These are phyloP conservation scores for Iodosphaeria phyllophila DNA, from an alignment of 2,329 filamentous ascomycete species.

Conservation along the genomic window DNA sequence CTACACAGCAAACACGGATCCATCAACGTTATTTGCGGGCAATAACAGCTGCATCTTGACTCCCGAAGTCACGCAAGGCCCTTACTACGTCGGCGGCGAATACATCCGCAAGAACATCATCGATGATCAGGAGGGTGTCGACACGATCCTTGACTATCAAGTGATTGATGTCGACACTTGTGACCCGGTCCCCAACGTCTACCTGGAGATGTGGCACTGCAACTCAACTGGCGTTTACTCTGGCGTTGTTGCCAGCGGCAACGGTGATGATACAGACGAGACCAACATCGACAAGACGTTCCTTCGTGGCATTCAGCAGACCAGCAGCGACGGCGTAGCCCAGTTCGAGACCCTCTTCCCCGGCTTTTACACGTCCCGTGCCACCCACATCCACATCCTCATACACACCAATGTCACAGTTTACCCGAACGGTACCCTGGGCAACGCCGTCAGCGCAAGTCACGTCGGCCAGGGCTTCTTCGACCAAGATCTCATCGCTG, in stretches of 20 bases:
- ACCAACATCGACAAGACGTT: conserved; percentile 1
- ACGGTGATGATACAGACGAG: neutral
- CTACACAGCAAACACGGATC: conserved; percentile 12
- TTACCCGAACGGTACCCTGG: conserved; percentile 1
- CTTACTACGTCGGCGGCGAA: conserved; percentile 27
- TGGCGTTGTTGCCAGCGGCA: conserved; percentile 1
- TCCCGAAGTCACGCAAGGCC: conserved; percentile 26
- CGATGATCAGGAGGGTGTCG: conserved; percentile 21
- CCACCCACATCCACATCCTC: conserved; percentile 1
- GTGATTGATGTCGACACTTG: conserved; percentile 26
- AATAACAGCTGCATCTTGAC: conserved; percentile 24
- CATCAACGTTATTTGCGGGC: conserved; percentile 14
- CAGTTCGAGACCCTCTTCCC: conserved; percentile 1
- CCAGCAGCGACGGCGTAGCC: neutral
- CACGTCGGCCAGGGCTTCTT: conserved; percentile 1
- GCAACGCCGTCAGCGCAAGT: neutral
- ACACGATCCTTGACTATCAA: conserved; percentile 22
- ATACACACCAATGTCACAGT: neutral
- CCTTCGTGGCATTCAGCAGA: conserved; percentile 1
- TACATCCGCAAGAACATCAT: conserved; percentile 21
- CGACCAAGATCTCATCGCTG: conserved; percentile 1
- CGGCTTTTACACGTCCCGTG: conserved; percentile 1
- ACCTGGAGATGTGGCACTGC: conserved; percentile 21
- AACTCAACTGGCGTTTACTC: conserved; percentile 1
- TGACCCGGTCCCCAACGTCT: conserved; percentile 18